A percentile compares a stretch with the other conserved stretches of the same genome.
phyloP scores from a whole-genome alignment of 495 filamentous ascomycete genomes.

The Emericellopsis terricola region DNA sequence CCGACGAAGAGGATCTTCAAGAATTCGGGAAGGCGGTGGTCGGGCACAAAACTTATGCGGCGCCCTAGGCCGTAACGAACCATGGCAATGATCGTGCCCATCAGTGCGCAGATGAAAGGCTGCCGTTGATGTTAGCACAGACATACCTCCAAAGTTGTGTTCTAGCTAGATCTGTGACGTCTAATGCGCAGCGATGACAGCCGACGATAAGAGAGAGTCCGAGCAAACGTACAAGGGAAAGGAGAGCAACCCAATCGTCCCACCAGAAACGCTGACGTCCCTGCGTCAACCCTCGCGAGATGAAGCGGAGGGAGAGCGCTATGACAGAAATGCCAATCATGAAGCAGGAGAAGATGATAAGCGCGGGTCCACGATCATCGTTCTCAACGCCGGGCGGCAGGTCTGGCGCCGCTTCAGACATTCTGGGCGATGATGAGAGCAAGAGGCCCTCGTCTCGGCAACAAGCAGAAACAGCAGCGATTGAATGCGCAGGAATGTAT shows the following conservation, averaged over 20 bases:
- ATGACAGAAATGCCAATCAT: background rate
- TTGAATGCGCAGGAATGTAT: no score
- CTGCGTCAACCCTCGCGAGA: background rate
- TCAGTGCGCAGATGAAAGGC: background rate
- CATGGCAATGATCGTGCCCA: background rate
- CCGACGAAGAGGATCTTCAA: background rate
- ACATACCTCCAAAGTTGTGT: background rate
- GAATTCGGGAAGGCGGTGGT: background rate
- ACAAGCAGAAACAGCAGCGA: no score
- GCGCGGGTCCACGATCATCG: no score
- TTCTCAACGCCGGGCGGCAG: no score
- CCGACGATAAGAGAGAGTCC: no score
- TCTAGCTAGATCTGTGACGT: no score
- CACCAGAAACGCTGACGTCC: slow-evolving; percentile 3
- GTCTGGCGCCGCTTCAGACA: no score
- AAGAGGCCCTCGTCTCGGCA: no score
- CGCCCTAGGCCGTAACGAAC: background rate
- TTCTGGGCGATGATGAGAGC: no score
- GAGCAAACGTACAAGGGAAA: slow-evolving; percentile 1
- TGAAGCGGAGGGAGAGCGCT: background rate
- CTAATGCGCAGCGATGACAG: no score
- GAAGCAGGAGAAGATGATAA: no score
- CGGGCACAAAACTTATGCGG: background rate
- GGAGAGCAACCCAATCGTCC: slow-evolving; percentile 5
- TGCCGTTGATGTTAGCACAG: background rate